Conservation (phyloP, 2,329 filamentous ascomycete genomes). For the Leptographium flavum region DNA sequence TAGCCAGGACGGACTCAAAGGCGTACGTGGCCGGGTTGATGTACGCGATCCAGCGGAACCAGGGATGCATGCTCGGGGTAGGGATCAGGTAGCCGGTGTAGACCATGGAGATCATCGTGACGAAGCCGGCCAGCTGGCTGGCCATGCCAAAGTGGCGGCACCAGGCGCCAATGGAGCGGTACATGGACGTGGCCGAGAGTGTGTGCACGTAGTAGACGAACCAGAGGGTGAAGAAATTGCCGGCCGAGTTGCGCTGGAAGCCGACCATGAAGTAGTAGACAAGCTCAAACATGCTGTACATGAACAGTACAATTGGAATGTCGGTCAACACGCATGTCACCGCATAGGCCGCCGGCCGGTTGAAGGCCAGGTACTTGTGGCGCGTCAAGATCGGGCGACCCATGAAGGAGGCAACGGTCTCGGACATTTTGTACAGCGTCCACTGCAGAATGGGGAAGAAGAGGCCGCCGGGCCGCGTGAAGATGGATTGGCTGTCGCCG, state of each 20-base stretch:
- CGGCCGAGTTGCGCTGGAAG: constrained; percentile 50
- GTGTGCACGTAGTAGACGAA: constrained; percentile 61
- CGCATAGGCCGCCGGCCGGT: constrained; percentile 78
- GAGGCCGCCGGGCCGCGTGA: constrained; percentile 59
- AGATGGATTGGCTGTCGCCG: constrained; percentile 27
- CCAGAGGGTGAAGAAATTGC: constrained; percentile 73
- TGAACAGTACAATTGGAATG: constrained; percentile 66
- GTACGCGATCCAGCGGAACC: constrained; percentile 73
- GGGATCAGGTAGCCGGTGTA: constrained; percentile 46
- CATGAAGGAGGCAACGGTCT: constrained; percentile 39
- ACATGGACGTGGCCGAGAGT: constrained; percentile 71
- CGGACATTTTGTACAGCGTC: constrained; percentile 58
- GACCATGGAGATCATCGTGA: constrained; percentile 44
- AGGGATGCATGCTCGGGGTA: constrained; percentile 55
- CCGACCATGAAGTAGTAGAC: constrained; percentile 79
- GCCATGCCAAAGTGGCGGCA: background rate
- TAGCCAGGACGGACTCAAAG: constrained; percentile 68
- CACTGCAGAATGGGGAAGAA: constrained; percentile 80
- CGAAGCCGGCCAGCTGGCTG: constrained; percentile 37
- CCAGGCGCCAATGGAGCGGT: constrained; percentile 46
- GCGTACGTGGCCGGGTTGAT: constrained; percentile 65
- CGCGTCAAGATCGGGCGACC: constrained; percentile 79
- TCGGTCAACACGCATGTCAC: constrained; percentile 74
- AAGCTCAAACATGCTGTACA: constrained; percentile 62
- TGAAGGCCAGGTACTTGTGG: constrained; percentile 70